Evolutionary conservation across 495 filamentous ascomycete species (phyloP).

Genomic region (Saxophila tyrrhenica): DNA sequence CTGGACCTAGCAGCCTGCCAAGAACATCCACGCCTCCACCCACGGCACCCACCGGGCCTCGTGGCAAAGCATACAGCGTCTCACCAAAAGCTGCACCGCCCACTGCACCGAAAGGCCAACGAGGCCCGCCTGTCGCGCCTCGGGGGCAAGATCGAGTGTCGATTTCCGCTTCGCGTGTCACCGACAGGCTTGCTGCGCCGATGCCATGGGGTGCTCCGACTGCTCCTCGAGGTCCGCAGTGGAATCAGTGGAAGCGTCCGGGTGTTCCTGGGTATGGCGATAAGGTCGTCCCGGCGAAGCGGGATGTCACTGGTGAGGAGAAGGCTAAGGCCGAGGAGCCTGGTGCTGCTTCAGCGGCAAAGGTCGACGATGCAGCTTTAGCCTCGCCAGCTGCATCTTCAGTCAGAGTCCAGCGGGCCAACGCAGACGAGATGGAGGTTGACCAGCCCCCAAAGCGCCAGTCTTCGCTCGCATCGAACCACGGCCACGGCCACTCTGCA

Average conservation of each 20-base stretch:
- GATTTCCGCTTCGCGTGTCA: background rate
- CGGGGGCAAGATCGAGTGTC: conserved; percentile 16
- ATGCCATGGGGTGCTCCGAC: conserved; percentile 16
- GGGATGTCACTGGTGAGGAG: conserved; percentile 22
- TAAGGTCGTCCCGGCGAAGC: conserved; percentile 20
- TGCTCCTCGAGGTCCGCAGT: conserved; percentile 14
- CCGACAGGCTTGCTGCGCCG: conserved; percentile 10
- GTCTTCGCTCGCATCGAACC: background rate
- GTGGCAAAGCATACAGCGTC: conserved; percentile 21
- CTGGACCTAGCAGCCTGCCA: background rate
- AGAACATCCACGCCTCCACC: conserved; percentile 18
- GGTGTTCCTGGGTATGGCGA: conserved; percentile 13
- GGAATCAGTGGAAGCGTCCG: conserved; percentile 29
- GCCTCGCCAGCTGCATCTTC: background rate
- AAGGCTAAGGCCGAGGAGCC: conserved; percentile 1
- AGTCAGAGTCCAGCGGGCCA: background rate
- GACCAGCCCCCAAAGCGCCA: background rate
- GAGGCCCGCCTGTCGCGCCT: conserved; percentile 20
- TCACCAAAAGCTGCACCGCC: conserved; percentile 27
- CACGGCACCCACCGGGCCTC: conserved; percentile 21
- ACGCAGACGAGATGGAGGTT: conserved; percentile 11
- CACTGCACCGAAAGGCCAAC: conserved; percentile 29
- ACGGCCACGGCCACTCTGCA: conserved; percentile 17
- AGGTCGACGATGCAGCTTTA: background rate
- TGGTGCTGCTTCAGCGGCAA: background rate